phyloP scores from a whole-genome alignment of 768 basidiomycete genomes.

The Psilocybe tampanensis region DNA sequence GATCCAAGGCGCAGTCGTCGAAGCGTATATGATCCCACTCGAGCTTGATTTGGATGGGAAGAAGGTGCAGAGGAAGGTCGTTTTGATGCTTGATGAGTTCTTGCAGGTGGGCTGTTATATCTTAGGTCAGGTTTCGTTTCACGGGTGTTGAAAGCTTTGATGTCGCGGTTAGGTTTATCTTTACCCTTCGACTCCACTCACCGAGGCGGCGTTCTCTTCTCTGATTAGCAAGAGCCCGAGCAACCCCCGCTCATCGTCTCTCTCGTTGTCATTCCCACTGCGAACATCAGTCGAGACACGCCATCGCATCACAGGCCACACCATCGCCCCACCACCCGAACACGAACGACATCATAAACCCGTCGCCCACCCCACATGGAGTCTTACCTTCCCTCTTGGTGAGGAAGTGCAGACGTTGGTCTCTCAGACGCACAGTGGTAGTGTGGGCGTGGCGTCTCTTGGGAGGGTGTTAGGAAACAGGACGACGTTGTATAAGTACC shows the following conservation, averaged over 20 bases:
- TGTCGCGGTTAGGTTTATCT: conserved; percentile 62
- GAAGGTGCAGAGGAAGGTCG: conserved; percentile 45
- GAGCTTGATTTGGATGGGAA: not conserved
- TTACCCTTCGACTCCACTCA: conserved; percentile 62
- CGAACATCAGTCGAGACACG: conserved; percentile 43
- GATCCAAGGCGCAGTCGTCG: conserved; percentile 60
- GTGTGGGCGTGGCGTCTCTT: conserved; percentile 68
- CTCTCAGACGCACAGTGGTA: conserved; percentile 33
- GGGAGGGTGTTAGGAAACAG: conserved; percentile 89
- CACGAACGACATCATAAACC: conserved; percentile 25
- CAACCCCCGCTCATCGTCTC: not conserved
- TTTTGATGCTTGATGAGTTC: conserved; percentile 75
- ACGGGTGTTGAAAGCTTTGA: no score
- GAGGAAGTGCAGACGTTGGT: conserved; percentile 63
- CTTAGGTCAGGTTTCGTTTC: no score
- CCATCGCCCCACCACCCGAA: conserved; percentile 43
- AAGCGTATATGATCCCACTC: conserved; percentile 51
- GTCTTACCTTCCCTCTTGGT: conserved; percentile 49
- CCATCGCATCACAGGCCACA: conserved; percentile 59
- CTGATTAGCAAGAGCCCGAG: conserved; percentile 23
- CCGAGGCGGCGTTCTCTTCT: conserved; percentile 43
- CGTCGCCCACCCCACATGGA: conserved; percentile 40
- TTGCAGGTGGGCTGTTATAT: conserved; percentile 71
- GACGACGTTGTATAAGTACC: conserved; percentile 90
- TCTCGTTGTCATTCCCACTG: conserved; percentile 59